These are phyloP conservation scores for Populus nigra DNA, from an alignment of 345 rosid genomes.

Conservation along the genomic window DNA sequence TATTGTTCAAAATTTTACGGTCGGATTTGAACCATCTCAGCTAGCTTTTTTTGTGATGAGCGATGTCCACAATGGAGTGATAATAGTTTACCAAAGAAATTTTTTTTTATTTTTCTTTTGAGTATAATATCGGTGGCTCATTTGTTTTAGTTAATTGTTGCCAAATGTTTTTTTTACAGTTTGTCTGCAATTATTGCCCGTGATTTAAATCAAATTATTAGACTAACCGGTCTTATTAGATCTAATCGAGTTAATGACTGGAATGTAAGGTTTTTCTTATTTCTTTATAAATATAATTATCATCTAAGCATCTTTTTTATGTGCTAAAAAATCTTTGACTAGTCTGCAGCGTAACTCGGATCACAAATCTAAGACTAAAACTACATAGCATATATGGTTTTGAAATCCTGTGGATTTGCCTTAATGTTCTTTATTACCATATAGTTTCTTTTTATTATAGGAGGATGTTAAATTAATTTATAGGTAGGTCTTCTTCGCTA, in stretches of 20 bases:
- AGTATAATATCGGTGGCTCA: accelerated
- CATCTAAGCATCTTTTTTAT: too few relatives aligned
- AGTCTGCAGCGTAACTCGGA: too few relatives aligned
- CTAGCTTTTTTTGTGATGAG: too few relatives aligned
- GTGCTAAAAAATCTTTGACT: too few relatives aligned
- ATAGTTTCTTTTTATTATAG: neutral
- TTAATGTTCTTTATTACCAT: neutral
- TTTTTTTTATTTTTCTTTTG: too few relatives aligned
- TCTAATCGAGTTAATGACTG: too few relatives aligned
- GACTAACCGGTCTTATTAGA: too few relatives aligned
- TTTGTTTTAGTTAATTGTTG: too few relatives aligned
- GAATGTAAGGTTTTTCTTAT: accelerated
- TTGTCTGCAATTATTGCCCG: accelerated
- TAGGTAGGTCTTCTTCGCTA: neutral
- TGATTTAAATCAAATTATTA: too few relatives aligned
- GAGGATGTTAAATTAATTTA: too few relatives aligned
- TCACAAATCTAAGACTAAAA: neutral
- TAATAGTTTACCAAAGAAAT: accelerated
- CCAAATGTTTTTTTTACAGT: accelerated
- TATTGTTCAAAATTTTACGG: accelerated
- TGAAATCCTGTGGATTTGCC: neutral
- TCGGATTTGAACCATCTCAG: too few relatives aligned
- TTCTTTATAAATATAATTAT: too few relatives aligned
- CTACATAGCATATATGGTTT: neutral
- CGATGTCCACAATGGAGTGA: accelerated